phyloP scores from a whole-genome alignment of 129 eudicot species.

The Flaveria ramosissima region DNA sequence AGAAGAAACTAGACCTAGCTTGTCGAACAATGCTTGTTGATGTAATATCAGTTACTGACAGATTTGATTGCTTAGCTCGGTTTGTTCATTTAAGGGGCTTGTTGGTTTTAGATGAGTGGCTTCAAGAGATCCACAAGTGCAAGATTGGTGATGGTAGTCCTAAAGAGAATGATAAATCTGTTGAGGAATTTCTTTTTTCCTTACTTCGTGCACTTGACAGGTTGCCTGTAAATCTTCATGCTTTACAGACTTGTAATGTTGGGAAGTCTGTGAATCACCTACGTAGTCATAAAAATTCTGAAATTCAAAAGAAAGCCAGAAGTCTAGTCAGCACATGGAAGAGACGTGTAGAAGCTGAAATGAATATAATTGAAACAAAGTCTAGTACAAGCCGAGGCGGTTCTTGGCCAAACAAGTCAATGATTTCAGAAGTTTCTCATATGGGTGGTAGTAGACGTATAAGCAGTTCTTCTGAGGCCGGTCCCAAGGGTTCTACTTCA shows the following conservation, averaged over 20 bases:
- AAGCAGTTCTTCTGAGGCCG: constrained; percentile 42
- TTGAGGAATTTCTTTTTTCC: constrained; percentile 81
- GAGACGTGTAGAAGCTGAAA: constrained; percentile 92
- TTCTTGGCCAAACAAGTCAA: constrained; percentile 55
- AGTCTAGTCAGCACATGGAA: constrained; percentile 93
- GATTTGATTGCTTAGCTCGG: constrained; percentile 55
- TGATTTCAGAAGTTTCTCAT: constrained; percentile 51
- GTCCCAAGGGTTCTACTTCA: constrained; percentile 49
- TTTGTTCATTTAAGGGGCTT: constrained; percentile 68
- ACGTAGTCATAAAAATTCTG: constrained; percentile 69
- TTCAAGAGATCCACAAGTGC: constrained; percentile 84
- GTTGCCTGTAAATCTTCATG: constrained; percentile 89
- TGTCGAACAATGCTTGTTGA: constrained; percentile 58
- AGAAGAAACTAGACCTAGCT: constrained; percentile 49
- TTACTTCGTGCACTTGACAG: constrained; percentile 89
- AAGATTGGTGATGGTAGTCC: constrained; percentile 68
- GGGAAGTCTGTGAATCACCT: constrained; percentile 92
- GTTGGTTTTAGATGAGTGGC: constrained; percentile 76
- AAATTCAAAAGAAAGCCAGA: constrained; percentile 85
- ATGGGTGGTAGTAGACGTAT: constrained; percentile 40
- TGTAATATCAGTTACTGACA: constrained; percentile 73
- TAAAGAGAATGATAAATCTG: constrained; percentile 68
- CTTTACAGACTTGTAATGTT: constrained; percentile 78
- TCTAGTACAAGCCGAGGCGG: constrained; percentile 53
- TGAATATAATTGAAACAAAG: constrained; percentile 63